Evolutionary conservation across 768 basidiomycete species (phyloP), one percentile per base, ranked within the genome.

Genomic region (Tulasnella sp.): DNA sequence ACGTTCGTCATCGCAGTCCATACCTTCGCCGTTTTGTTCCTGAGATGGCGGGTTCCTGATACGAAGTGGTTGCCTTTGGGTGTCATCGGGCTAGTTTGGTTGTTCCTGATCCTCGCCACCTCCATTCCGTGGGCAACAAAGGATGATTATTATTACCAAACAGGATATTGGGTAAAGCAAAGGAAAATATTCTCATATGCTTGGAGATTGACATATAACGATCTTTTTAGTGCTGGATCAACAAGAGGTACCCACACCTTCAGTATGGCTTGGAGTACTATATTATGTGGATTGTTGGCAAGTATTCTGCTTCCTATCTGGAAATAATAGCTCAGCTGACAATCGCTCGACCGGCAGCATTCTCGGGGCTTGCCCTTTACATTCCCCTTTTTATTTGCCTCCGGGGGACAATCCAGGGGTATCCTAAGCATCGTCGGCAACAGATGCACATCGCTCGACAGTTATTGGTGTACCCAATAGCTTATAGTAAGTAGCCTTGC

Each of bases 281-380:
- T 31, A 89, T 89, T 88, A 83, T 89, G 62, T 90, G 89, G 89
- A 77, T 87, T 8, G 84, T 89, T 0, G 88, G 62, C 12, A 18
- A 68, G 62, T 68, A 16, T 68, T 68, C 31, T 68, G 14, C 9
- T 27, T 68, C 27, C 16, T 12, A 19, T 27, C 16, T n/a, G 14
- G 10, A 34, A 12, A 16, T 18, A n/a, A 10, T 36, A 34, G 34
- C 31, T 68, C 31, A 27, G 16, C 27, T 68, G 62, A 52, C 52
- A 5, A 52, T 68, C 18, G 5, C 31, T 31, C 31, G 16, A 68
- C 1, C 24, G 6, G 14, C 16, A 68, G 62, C 86, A 1, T 82
- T 87, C 39, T 73, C 85, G 18, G 88, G 88, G 84, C 71, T 87
- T 46, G 74, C 88, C 16, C 84, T 89, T 10, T 90, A 90, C 80